A percentile compares a stretch with the other conserved stretches of the same genome.
Conservation (phyloP, 1,139 yeast genomes). For the Kluyveromyces marxianus region DNA sequence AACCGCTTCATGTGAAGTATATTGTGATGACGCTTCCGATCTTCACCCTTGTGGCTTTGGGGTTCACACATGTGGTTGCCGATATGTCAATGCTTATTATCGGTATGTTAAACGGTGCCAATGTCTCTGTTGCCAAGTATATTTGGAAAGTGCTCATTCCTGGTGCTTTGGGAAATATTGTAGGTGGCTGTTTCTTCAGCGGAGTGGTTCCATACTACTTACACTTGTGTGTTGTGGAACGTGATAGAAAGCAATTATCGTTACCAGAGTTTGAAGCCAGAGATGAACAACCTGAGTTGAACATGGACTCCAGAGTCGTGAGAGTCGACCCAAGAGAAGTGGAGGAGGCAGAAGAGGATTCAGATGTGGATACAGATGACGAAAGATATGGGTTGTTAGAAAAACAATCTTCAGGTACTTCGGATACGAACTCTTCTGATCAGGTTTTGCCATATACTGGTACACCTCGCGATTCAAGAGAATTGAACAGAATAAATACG, state of each 20-base stretch:
- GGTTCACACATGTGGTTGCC: constrained; percentile 74
- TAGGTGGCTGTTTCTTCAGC: constrained; percentile 64
- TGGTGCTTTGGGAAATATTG: constrained; percentile 58
- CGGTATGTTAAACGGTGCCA: constrained; percentile 61
- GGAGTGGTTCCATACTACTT: constrained; percentile 58
- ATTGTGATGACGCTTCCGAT: constrained; percentile 59
- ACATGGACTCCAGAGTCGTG: constrained; percentile 70
- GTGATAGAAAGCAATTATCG: constrained; percentile 50
- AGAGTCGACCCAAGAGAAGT: constrained; percentile 31
- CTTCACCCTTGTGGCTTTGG: constrained; percentile 65
- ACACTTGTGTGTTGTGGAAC: constrained; percentile 62
- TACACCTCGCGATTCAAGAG: background rate
- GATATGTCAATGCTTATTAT: constrained; percentile 64
- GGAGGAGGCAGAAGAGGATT: constrained; percentile 11
- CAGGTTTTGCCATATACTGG: background rate
- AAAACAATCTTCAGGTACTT: constrained; percentile 1
- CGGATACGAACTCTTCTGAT: background rate
- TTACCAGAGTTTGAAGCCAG: constrained; percentile 61
- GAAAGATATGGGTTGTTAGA: constrained; percentile 3
- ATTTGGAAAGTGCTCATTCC: constrained; percentile 69
- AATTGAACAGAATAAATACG: background rate
- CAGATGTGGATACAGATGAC: constrained; percentile 8
- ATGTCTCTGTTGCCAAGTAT: constrained; percentile 51
- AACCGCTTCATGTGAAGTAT: constrained; percentile 72
- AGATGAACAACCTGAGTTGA: constrained; percentile 74